Evolutionary conservation across 225 moss, liverwort and hornwort species (phyloP), one percentile per base, ranked within the genome.

Genomic region (Polytrichum formosum): DNA sequence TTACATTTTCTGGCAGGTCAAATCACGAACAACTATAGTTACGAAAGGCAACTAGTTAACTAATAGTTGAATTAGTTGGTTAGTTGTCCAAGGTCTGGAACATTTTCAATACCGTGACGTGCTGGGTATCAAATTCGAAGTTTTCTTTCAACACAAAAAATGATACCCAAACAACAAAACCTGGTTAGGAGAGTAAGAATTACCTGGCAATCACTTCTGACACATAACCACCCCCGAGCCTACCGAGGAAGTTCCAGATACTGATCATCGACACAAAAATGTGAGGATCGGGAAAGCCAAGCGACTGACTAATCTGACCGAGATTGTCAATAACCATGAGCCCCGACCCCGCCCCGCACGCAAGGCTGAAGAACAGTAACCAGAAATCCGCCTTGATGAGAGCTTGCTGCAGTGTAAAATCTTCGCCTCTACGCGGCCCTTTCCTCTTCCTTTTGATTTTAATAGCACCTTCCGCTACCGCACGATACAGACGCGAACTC

Each of bases 211-310:
- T 75, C 26, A 85, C 82, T 75, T 96, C 96, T n/a, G 96, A 96
- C 5, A 79, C 82, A 69, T 90, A 96, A 9, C 96, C 96, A 16
- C 93, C 85, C n/a, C 84, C 91, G 7, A 96, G 79, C 55, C 96
- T 90, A 64, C 96, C 96, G 2, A 96, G 81, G 68, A 91, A 96
- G 85, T 93, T 96, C 93, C 93, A 96, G 28, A 96, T 93, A 67
- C 93, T 93, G 28, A 96, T 87, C 54, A 96, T 77, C 20, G 96
- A 89, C 20, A 96, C 96, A 66, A 96, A 96, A 30, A 96, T 90
- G 62, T 96, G 96, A n/a, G 93, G 85, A 69, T 89, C 87, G 7
- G 75, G 28, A 74, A 83, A 93, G 1, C 96, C 96, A 72, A 90
- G 75, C 16, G 93, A 78, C 74, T 90, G 83, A 19, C 91, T 91